Conservation (phyloP, 2,329 filamentous ascomycete genomes). For the Zasmidium cellare region DNA sequence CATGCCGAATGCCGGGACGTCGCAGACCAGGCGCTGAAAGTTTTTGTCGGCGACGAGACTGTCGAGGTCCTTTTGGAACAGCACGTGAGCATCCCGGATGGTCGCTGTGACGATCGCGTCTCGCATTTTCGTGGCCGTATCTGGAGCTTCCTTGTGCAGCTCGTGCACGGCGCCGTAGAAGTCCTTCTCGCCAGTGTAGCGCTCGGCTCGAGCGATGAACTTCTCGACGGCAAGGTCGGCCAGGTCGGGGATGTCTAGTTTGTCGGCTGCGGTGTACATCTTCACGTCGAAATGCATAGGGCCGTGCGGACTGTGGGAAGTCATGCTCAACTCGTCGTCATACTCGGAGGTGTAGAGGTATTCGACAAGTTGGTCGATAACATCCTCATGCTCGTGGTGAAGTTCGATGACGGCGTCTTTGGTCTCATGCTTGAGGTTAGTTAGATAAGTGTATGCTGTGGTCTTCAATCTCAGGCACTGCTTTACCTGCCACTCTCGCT, state of each 20-base stretch:
- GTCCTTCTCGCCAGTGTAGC: neutral
- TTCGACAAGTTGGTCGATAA: neutral
- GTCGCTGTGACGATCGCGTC: neutral
- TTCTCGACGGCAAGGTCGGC: neutral
- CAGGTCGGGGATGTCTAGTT: neutral
- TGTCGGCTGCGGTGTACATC: neutral
- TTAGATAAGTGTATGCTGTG: neutral
- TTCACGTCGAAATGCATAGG: neutral
- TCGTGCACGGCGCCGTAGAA: neutral
- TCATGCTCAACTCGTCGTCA: neutral
- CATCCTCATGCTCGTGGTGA: neutral
- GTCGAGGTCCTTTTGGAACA: neutral
- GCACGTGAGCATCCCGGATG: neutral
- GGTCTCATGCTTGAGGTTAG: neutral
- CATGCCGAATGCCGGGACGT: neutral
- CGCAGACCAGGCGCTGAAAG: neutral
- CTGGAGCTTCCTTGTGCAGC: neutral
- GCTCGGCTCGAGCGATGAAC: neutral
- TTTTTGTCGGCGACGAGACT: neutral
- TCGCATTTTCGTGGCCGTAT: neutral
- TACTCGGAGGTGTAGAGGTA: neutral
- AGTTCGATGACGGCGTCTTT: neutral
- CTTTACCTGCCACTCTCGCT: slow-evolving; percentile 12
- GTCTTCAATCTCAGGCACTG: neutral
- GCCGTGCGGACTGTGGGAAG: neutral